Base-by-base conservation (phyloP, 2,329 filamentous ascomycete genomes). In the Sordariomycetes sp. region DNA sequence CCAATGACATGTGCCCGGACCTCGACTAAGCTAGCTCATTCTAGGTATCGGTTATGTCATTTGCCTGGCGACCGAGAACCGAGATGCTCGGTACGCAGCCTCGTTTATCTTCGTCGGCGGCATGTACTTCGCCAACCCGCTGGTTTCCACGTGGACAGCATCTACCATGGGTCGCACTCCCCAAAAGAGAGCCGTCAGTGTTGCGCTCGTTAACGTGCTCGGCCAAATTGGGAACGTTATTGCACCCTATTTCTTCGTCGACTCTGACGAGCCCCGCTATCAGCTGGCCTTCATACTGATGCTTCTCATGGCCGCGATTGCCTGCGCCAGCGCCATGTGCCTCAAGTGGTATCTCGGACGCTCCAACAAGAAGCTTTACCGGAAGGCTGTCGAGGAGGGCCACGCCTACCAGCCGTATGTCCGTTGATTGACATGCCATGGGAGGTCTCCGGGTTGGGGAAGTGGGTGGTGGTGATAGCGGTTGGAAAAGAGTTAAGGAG, bases 181-280 rank as follows among this genome's bases (percentile, higher is more conserved):
- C 37, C 68, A 78, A 58, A 82, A 82, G 72, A 72, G 79, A 57
- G 78, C 74, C 53, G 78, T 79, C 12, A 79, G 79, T 18, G 80
- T 82, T 55, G 79, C 78, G 35, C 79, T 81, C 74, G 77, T 80
- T 61, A 74, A 79, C 43, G 78, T 77, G 60, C 73, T 63, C 48
- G 86, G 86, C 11, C 89, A 90, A 63, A 70, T 89, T 11, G 73
- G 73, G 18, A 74, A 74, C 22, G 70, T 74, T 40, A 67, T 81
- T 37, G 72, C 77, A 3, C 71, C 73, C 11, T 79, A 77, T 61
- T 72, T 80, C 18, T 82, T 78, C 62, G 65, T 20, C 52, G 51
- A 16, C 28, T 3, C 50, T 5, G 80, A 83, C 54, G 74, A 69
- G 1, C 83, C 83, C 1, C 76, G 81, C 18, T 88, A 82, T 65